Evolutionary conservation across 306 rosid genomes (phyloP).

Genomic region (Ormosia semicastrata): DNA sequence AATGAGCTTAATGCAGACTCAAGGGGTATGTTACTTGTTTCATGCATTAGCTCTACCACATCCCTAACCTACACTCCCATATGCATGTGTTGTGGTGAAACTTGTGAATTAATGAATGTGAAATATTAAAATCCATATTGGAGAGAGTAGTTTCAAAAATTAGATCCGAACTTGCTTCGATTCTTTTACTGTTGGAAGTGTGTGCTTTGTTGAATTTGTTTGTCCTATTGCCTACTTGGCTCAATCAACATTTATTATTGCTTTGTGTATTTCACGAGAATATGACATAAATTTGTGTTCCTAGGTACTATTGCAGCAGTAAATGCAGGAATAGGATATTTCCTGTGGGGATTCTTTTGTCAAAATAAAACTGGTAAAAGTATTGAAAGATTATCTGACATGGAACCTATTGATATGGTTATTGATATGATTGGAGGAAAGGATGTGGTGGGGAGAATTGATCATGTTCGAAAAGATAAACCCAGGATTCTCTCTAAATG

Average conservation of each 20-base stretch:
- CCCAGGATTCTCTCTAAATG: background rate
- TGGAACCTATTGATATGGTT: constrained; percentile 45
- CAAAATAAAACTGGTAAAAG: background rate
- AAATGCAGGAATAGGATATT: constrained; percentile 27
- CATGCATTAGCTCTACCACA: background rate
- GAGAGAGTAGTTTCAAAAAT: background rate
- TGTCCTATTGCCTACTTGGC: background rate
- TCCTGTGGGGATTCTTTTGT: constrained; percentile 71
- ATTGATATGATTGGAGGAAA: constrained; percentile 56
- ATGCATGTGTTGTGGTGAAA: background rate
- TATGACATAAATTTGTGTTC: constrained; percentile 15
- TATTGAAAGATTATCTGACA: background rate
- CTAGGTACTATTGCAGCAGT: constrained; percentile 37
- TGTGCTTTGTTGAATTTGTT: background rate
- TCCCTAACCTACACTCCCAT: background rate
- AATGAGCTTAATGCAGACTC: constrained; percentile 45
- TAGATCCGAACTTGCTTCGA: background rate
- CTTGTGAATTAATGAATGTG: background rate
- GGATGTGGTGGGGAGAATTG: constrained; percentile 32
- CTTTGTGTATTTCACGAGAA: background rate
- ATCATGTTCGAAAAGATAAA: constrained; percentile 18
- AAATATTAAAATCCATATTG: constrained; percentile 4
- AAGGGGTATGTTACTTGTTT: constrained; percentile 44
- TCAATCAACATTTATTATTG: constrained; percentile 6
- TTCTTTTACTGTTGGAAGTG: background rate